phyloP scores from a whole-genome alignment of 352 stramenopile genomes.

The Globisporangium emineosum region DNA sequence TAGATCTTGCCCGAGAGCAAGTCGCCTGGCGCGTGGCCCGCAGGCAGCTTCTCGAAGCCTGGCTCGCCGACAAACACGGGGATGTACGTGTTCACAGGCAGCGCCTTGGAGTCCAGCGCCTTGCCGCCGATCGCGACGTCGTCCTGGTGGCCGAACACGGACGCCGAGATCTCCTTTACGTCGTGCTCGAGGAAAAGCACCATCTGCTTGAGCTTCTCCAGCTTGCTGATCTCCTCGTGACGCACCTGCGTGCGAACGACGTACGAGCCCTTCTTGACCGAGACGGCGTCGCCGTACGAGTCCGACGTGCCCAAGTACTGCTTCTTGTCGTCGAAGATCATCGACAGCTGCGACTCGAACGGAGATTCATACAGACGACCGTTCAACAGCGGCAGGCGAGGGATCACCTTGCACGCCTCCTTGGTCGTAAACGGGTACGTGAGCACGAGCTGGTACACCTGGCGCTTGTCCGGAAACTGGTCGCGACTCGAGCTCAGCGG shows the following conservation, averaged over 20 bases:
- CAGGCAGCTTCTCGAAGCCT: conserved; percentile 63
- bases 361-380: conserved; percentile 91
- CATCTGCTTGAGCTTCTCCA: conserved; percentile 83
- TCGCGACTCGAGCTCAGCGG: conserved; percentile 82
- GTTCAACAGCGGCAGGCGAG: conserved; percentile 74
- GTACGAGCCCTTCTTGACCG: conserved; percentile 86
- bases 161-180: conserved; percentile 65
- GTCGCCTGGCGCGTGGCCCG: conserved; percentile 51
- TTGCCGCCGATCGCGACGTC: conserved; percentile 62
- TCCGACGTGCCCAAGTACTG: conserved; percentile 86
- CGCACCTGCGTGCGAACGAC: conserved; percentile 70
- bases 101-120: conserved; percentile 41
- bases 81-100: conserved; percentile 53
- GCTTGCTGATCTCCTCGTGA: conserved; percentile 78
- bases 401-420: conserved; percentile 81
- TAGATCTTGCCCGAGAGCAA: conserved; percentile 62
- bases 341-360: conserved; percentile 91
- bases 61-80: conserved; percentile 77
- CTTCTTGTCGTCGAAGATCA: conserved; percentile 94
- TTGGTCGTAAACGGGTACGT: conserved; percentile 90
- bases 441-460: conserved; percentile 88
- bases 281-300: conserved; percentile 76
- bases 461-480: conserved; percentile 75
- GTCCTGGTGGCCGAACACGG: conserved; percentile 65
- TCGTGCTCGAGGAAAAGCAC: conserved; percentile 69